Evolutionary conservation across 192 early-diverging fungal genomes (phyloP).

Genomic region (Blastocladiella britannica): DNA sequence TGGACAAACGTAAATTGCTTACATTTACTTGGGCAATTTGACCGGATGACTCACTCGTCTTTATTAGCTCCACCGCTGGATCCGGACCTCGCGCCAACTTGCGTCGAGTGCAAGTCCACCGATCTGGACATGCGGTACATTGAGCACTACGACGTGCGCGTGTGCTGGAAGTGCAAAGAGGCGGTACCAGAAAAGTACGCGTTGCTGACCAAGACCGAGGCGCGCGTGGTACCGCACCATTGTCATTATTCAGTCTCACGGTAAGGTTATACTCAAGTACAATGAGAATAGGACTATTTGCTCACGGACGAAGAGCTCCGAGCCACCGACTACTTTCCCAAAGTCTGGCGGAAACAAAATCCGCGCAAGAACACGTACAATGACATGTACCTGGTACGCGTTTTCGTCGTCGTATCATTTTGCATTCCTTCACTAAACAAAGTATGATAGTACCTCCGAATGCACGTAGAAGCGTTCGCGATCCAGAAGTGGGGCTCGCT

Average conservation of each 20-base stretch:
- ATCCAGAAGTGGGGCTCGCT: conserved; percentile 77
- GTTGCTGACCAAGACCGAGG: conserved; percentile 91
- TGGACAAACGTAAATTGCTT: conserved; percentile 24
- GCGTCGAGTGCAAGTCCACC: conserved; percentile 59
- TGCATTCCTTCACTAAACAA: neutral
- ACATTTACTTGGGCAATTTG: neutral
- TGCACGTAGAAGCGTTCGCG: conserved; percentile 73
- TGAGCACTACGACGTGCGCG: conserved; percentile 45
- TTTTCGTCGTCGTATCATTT: neutral
- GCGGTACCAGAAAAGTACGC: conserved; percentile 65
- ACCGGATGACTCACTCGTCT: neutral
- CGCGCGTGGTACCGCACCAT: conserved; percentile 31
- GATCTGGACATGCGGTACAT: conserved; percentile 60
- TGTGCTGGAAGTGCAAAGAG: conserved; percentile 62
- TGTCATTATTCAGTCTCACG: neutral
- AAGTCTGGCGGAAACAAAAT: conserved; percentile 74
- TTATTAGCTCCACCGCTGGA: conserved; percentile 21
- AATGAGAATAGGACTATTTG: conserved; percentile 71
- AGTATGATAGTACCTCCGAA: neutral
- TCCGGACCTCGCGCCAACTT: conserved; percentile 38
- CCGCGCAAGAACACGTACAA: conserved; percentile 89
- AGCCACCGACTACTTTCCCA: conserved; percentile 51
- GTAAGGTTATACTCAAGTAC: neutral
- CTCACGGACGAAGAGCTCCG: conserved; percentile 85
- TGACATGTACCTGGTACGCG: conserved; percentile 56